phyloP scores from a whole-genome alignment of 768 basidiomycete species.

The Boletus tomentosulus region DNA sequence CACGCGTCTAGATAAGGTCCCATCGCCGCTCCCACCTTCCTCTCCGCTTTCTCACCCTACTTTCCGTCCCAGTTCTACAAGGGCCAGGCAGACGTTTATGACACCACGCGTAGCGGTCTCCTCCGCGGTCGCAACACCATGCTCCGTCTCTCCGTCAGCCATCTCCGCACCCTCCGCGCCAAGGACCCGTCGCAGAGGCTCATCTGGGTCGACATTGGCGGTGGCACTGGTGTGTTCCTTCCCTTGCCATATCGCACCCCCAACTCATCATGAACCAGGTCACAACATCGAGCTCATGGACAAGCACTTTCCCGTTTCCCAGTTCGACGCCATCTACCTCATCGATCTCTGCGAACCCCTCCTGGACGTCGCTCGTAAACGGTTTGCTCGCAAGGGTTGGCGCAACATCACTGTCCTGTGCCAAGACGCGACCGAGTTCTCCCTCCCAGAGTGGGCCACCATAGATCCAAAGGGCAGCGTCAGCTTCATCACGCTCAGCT shows the following conservation, averaged over 20 bases:
- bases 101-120: conserved; percentile 56
- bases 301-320: conserved; percentile 49
- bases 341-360: conserved; percentile 72
- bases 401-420: conserved; percentile 67
- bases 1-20: conserved; percentile 42
- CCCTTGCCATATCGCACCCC: not conserved
- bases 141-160: conserved; percentile 61
- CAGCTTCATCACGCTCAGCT: conserved; percentile 51
- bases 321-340: conserved; percentile 66
- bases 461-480: conserved; percentile 52
- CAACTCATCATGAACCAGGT: conserved; percentile 26
- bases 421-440: conserved; percentile 68
- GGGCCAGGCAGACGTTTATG: conserved; percentile 71
- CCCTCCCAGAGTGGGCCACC: conserved; percentile 54
- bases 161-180: conserved; percentile 47
- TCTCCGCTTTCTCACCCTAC: not conserved
- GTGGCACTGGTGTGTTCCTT: conserved; percentile 52
- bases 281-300: conserved; percentile 76
- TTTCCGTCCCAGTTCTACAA: conserved; percentile 47
- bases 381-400: conserved; percentile 67
- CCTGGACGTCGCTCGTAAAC: conserved; percentile 62
- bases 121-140: conserved; percentile 70
- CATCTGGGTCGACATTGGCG: conserved; percentile 78
- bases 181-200: conserved; percentile 42
- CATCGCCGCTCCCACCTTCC: not conserved